These are phyloP conservation scores for Naganishia onofrii DNA, from an alignment of 768 basidiomycete species.

Conservation along the genomic window DNA sequence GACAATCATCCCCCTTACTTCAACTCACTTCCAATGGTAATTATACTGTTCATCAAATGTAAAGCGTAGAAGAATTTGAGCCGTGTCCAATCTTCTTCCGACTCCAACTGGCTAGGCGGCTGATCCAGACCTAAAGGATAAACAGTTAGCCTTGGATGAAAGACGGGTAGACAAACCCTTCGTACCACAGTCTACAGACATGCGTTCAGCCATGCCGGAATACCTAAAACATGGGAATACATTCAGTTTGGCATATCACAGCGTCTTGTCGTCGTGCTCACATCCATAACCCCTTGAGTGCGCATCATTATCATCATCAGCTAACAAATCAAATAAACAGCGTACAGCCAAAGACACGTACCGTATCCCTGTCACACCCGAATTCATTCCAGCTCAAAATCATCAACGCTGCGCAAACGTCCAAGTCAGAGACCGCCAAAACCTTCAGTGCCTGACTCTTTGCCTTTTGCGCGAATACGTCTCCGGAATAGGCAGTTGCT, in stretches of 20 bases:
- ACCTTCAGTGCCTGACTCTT: conserved; percentile 29
- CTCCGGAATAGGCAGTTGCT: conserved; percentile 19
- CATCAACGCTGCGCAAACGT: conserved; percentile 29
- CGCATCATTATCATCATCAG: neutral
- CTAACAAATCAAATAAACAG: neutral
- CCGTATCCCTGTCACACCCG: conserved; percentile 32
- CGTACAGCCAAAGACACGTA: conserved; percentile 22
- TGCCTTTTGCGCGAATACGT: conserved; percentile 31
- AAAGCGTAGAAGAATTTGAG: conserved; percentile 23
- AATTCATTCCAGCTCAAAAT: conserved; percentile 38
- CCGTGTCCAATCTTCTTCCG: conserved; percentile 17
- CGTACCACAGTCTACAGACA: conserved; percentile 36
- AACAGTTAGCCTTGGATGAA: neutral
- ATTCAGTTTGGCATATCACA: neutral
- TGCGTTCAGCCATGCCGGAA: conserved; percentile 34
- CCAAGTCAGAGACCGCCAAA: conserved; percentile 22
- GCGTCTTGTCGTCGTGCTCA: conserved; percentile 3
- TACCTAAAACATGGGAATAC: conserved; percentile 20
- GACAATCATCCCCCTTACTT: neutral
- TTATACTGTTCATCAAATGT: conserved; percentile 31
- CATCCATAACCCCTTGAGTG: conserved; percentile 35
- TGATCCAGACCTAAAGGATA: conserved; percentile 22
- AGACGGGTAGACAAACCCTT: neutral
- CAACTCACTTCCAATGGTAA: conserved; percentile 36
- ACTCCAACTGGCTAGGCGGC: neutral